Conservation (phyloP, 163 green algal genomes). For the Smithsoniella earleae region DNA sequence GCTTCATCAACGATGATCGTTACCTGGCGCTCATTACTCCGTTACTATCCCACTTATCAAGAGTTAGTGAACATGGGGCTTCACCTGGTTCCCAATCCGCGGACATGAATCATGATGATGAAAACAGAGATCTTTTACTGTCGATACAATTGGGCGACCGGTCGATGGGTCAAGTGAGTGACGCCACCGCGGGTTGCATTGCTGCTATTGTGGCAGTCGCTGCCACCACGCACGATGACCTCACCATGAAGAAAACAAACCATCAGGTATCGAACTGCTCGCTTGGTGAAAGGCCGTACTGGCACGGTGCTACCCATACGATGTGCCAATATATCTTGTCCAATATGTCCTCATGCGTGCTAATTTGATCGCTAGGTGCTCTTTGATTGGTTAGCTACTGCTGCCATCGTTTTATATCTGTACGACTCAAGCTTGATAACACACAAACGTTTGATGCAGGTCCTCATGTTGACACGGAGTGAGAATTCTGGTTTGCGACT, state of each 20-base stretch:
- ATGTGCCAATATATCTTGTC: no score
- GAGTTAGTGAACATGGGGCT: constrained; percentile 31
- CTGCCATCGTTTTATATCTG: no score
- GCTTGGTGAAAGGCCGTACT: no score
- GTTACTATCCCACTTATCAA: constrained; percentile 54
- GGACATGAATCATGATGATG: constrained; percentile 31
- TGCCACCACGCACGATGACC: no score
- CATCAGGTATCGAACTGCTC: no score
- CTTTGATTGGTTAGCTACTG: no score
- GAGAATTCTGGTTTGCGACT: constrained; percentile 36
- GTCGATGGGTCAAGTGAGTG: constrained; percentile 22
- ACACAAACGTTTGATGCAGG: constrained; percentile 36
- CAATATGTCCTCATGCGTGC: no score
- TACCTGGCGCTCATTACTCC: constrained; percentile 58
- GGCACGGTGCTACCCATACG: no score
- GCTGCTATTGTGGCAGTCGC: background rate
- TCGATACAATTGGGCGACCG: constrained; percentile 24
- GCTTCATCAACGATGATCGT: constrained; percentile 57
- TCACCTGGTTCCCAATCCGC: constrained; percentile 4
- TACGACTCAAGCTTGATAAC: no score
- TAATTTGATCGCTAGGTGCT: no score
- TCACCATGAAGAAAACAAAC: no score
- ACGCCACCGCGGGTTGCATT: constrained; percentile 26
- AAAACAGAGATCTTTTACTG: constrained; percentile 30
- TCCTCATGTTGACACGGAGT: constrained; percentile 68